These are phyloP conservation scores for Salvia hispanica DNA, from an alignment of 257 asterid genomes.

Conservation along the genomic window DNA sequence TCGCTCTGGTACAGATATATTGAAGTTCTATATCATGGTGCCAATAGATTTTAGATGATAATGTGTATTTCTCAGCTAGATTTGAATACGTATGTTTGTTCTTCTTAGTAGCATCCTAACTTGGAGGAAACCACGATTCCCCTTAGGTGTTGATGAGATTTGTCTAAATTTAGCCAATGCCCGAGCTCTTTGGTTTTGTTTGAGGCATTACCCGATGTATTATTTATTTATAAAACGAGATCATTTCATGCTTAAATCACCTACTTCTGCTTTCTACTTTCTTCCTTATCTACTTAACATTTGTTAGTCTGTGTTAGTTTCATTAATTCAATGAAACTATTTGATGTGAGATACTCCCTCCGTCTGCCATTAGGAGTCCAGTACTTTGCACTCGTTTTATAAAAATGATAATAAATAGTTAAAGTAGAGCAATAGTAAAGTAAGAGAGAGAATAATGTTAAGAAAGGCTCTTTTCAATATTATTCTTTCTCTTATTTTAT, in stretches of 20 bases:
- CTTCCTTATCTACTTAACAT: neutral
- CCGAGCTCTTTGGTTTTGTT: neutral
- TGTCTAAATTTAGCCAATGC: neutral
- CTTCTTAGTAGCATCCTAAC: slow-evolving; percentile 1
- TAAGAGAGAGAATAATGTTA: too few relatives aligned
- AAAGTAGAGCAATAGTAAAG: too few relatives aligned
- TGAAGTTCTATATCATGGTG: neutral
- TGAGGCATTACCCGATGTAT: neutral
- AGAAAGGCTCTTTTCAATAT: too few relatives aligned
- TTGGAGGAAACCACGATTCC: slow-evolving; percentile 6
- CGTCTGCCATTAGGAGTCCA: too few relatives aligned
- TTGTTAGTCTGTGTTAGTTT: neutral
- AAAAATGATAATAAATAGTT: too few relatives aligned
- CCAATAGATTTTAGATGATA: neutral
- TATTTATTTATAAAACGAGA: too few relatives aligned
- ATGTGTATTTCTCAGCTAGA: slow-evolving; percentile 4
- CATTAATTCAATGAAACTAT: too few relatives aligned
- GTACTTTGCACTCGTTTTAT: too few relatives aligned
- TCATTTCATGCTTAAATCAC: too few relatives aligned
- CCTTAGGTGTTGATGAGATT: neutral
- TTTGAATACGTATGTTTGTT: neutral
- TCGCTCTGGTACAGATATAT: slow-evolving; percentile 4
- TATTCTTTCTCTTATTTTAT: too few relatives aligned
- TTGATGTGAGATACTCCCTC: too few relatives aligned
- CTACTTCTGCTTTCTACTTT: neutral